These are phyloP conservation scores for Stachybotrys echinatus DNA, from an alignment of 2,329 filamentous ascomycete species.

Conservation along the genomic window DNA sequence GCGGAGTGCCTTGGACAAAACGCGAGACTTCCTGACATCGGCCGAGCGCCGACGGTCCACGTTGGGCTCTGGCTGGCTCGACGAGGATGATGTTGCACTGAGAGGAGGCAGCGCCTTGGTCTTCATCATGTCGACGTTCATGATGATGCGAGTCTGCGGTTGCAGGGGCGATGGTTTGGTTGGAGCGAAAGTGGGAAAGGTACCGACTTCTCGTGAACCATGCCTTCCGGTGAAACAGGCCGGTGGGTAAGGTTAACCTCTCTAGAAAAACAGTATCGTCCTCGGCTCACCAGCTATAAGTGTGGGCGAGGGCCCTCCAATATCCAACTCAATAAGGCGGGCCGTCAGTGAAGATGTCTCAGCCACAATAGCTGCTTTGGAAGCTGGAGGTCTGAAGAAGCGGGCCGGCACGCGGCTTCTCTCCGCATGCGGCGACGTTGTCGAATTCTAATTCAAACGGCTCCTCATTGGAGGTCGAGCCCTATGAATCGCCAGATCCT, in stretches of 20 bases:
- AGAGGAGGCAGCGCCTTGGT: not conserved
- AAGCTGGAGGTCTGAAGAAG: not conserved
- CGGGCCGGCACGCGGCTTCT: not conserved
- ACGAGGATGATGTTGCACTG: not conserved
- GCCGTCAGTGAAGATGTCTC: not conserved
- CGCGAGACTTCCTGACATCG: constrained; percentile 28
- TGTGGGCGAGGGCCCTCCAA: too few species aligned
- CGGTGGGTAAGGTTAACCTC: too few species aligned
- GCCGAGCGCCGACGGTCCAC: not conserved
- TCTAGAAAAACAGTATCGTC: too few species aligned
- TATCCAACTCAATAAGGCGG: not conserved
- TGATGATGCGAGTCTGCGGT: not conserved
- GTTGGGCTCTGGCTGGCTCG: not conserved
- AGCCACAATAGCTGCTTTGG: not conserved
- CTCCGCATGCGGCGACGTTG: not conserved
- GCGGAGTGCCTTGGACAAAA: constrained; percentile 30
- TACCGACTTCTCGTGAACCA: too few species aligned
- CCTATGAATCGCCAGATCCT: not conserved
- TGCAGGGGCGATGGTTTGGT: too few species aligned
- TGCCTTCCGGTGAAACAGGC: too few species aligned
- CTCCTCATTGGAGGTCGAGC: not conserved
- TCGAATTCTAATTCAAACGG: not conserved
- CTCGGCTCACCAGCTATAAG: too few species aligned
- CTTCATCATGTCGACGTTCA: not conserved
- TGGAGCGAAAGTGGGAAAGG: too few species aligned